Conservation (phyloP, 139 green algal genomes). For the Chlamydomonas schloesseri region DNA sequence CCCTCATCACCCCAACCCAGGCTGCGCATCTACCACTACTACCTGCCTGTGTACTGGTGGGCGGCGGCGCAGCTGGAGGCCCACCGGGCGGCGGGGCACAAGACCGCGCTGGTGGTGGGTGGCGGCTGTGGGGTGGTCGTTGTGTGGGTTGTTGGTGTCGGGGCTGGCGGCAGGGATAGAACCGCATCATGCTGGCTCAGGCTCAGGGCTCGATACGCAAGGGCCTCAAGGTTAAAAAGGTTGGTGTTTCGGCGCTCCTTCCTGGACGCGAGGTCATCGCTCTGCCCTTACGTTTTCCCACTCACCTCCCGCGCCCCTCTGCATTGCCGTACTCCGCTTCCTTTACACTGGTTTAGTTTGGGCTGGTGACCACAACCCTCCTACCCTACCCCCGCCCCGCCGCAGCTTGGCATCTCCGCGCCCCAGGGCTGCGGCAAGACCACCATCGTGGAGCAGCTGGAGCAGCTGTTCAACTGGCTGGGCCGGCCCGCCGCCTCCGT, state of each 20-base stretch:
- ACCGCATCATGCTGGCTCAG: too few species aligned
- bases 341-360: too few species aligned
- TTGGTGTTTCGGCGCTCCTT: too few species aligned
- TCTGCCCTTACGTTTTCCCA: too few species aligned
- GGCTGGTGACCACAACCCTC: too few species aligned
- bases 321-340: too few species aligned
- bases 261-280: too few species aligned
- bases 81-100: conserved; percentile 56
- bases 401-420: conserved; percentile 91
- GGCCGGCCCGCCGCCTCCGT: conserved; percentile 79
- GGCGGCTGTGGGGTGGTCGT: neutral
- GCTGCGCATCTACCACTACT: conserved; percentile 92
- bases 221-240: too few species aligned
- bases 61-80: conserved; percentile 69
- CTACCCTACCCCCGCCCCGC: neutral
- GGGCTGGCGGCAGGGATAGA: too few species aligned
- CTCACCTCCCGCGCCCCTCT: too few species aligned
- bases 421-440: conserved; percentile 97
- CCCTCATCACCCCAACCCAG: conserved; percentile 58
- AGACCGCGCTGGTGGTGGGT: conserved; percentile 68
- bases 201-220: too few species aligned
- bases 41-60: conserved; percentile 95
- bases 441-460: conserved; percentile 93
- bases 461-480: conserved; percentile 79
- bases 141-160: neutral